Conservation (phyloP, 192 early-diverging fungal genomes). For the Glomus cerebriforme region DNA sequence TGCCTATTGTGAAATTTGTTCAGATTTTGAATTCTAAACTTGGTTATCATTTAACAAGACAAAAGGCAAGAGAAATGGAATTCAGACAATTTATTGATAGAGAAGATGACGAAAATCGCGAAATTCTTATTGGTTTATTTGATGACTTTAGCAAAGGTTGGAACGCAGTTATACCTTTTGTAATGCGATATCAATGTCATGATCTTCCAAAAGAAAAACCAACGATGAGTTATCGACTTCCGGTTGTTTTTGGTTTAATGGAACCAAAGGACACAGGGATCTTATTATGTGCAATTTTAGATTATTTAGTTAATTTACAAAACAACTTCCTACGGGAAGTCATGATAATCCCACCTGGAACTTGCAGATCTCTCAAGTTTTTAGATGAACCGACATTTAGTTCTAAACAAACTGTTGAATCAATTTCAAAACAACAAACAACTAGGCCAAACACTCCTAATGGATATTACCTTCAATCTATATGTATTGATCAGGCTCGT, state of each 20-base stretch:
- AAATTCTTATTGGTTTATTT: neutral
- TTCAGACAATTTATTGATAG: constrained; percentile 4
- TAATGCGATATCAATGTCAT: constrained; percentile 32
- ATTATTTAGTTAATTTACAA: constrained; percentile 25
- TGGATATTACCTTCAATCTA: neutral
- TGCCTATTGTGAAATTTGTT: neutral
- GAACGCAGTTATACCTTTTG: constrained; percentile 8
- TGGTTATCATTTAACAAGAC: constrained; percentile 10
- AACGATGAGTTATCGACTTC: neutral
- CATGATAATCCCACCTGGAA: neutral
- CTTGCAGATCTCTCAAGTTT: neutral
- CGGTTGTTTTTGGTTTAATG: constrained; percentile 13
- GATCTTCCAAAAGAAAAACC: constrained; percentile 1
- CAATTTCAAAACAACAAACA: too few species aligned
- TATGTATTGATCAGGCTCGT: neutral
- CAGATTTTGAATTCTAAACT: neutral
- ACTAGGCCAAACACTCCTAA: neutral
- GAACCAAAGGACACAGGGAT: constrained; percentile 5
- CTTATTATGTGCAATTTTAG: constrained; percentile 16
- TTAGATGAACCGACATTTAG: neutral
- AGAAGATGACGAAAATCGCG: neutral
- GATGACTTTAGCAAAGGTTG: constrained; percentile 22
- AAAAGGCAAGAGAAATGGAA: neutral
- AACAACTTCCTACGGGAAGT: constrained; percentile 28
- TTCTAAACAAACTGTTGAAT: too few species aligned